Percentiles rank a stretch among this genome's conserved stretches.
Evolutionary conservation across 2,329 filamentous ascomycete genomes (phyloP).

Genomic region (Pseudogymnoascus destructans): DNA sequence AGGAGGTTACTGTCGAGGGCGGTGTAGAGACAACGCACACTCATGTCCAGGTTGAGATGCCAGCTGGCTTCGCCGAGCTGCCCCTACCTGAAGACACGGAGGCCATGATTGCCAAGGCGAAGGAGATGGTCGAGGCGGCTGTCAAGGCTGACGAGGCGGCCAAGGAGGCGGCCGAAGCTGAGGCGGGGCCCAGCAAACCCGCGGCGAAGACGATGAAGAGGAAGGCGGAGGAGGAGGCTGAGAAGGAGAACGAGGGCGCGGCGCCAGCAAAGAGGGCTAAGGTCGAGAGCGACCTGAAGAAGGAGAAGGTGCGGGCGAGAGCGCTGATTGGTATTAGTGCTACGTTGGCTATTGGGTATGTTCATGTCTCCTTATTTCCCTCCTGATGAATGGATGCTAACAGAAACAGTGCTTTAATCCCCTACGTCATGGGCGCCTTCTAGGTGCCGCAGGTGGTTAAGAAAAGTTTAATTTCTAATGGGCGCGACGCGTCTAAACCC

Average conservation of each 20-base stretch:
- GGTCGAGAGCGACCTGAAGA: conserved; percentile 69
- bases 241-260: conserved; percentile 32
- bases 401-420: conserved; percentile 23
- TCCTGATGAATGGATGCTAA: conserved; percentile 13
- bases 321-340: conserved; percentile 77
- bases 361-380: conserved; percentile 33
- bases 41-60: conserved; percentile 63
- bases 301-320: conserved; percentile 74
- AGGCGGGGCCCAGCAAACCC: conserved; percentile 24
- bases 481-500: background rate
- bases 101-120: conserved; percentile 74
- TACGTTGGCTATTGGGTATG: conserved; percentile 82
- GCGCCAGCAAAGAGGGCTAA: conserved; percentile 59
- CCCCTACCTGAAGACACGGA: conserved; percentile 66
- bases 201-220: conserved; percentile 49
- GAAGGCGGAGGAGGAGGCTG: conserved; percentile 53
- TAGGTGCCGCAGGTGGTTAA: background rate
- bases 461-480: conserved; percentile 3
- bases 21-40: conserved; percentile 58
- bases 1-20: conserved; percentile 41
- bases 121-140: conserved; percentile 71
- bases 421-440: conserved; percentile 25
- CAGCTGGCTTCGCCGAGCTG: conserved; percentile 50
- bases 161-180: conserved; percentile 26
- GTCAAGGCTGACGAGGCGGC: conserved; percentile 37